phyloP scores from a whole-genome alignment of 352 stramenopile species.

The Globisporangium cystogenes region DNA sequence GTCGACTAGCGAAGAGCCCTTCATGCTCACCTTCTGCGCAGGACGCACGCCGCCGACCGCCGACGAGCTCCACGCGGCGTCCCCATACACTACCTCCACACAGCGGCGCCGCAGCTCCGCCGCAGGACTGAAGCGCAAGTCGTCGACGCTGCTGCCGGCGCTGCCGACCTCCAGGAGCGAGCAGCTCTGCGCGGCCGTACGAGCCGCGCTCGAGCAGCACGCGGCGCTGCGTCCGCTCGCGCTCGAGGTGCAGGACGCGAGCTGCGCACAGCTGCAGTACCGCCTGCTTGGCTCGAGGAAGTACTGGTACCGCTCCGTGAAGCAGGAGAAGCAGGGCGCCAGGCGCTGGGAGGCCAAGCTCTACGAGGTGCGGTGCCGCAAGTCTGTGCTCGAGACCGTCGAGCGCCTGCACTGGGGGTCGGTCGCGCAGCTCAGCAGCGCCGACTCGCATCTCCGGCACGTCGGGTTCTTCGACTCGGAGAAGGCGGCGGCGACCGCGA shows the following conservation, averaged over 20 bases:
- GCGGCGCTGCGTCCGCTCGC: background rate
- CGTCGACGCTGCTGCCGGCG: slow-evolving; percentile 4
- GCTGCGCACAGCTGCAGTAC: slow-evolving; percentile 52
- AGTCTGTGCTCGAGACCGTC: slow-evolving; percentile 23
- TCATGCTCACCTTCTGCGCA: too few relatives aligned
- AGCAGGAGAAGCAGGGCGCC: slow-evolving; percentile 50
- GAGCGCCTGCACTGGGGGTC: slow-evolving; percentile 23
- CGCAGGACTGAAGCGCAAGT: slow-evolving; percentile 5
- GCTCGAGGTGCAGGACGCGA: slow-evolving; percentile 27
- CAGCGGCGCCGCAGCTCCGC: slow-evolving; percentile 3
- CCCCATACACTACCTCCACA: background rate
- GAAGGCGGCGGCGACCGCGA: slow-evolving; percentile 28
- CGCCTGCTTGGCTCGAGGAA: slow-evolving; percentile 44
- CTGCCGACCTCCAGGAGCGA: slow-evolving; percentile 5
- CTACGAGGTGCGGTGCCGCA: slow-evolving; percentile 46
- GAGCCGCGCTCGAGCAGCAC: background rate
- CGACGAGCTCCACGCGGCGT: background rate
- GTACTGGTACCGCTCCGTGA: slow-evolving; percentile 67
- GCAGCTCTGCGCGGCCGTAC: slow-evolving; percentile 3
- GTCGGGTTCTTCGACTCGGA: slow-evolving; percentile 62
- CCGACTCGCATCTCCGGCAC: slow-evolving; percentile 42
- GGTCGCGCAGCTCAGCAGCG: slow-evolving; percentile 24
- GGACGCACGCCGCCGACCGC: too few relatives aligned
- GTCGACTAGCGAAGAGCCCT: too few relatives aligned
- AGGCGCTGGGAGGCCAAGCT: slow-evolving; percentile 57